Conservation (phyloP, 2,329 filamentous ascomycete genomes). For the Pestalotiopsis fici region DNA sequence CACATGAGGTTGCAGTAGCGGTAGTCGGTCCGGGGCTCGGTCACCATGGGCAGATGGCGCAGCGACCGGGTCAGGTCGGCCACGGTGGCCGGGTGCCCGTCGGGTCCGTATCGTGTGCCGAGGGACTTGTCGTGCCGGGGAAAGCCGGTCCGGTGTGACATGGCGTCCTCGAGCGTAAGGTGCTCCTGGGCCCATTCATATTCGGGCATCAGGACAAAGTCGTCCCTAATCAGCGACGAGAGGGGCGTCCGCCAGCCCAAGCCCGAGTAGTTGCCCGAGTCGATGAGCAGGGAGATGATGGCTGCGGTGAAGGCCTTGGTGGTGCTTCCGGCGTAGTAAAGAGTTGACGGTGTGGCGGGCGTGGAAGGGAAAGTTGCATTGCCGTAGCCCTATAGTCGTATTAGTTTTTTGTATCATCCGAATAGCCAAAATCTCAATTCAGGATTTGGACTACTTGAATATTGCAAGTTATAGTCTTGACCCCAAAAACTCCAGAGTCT, state of each 20-base stretch:
- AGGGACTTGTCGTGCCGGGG: conserved; percentile 41
- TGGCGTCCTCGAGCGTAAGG: conserved; percentile 53
- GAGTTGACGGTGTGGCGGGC: conserved; percentile 44
- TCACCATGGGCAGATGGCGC: conserved; percentile 42
- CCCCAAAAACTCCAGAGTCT: no score
- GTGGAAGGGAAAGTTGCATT: conserved; percentile 34
- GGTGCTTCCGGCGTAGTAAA: conserved; percentile 55
- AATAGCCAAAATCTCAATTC: not conserved
- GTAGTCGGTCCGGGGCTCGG: conserved; percentile 44
- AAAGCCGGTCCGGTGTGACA: conserved; percentile 53
- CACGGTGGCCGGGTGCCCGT: conserved; percentile 29
- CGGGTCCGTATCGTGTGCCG: conserved; percentile 28
- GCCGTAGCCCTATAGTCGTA: conserved; percentile 41
- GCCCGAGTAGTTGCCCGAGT: conserved; percentile 36
- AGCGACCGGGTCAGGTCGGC: conserved; percentile 39
- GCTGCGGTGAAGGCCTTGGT: conserved; percentile 57
- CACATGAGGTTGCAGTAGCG: conserved; percentile 57
- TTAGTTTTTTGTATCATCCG: not conserved
- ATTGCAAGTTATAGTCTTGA: not conserved
- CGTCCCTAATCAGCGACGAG: conserved; percentile 44
- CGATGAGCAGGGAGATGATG: conserved; percentile 47
- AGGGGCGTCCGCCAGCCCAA: conserved; percentile 49
- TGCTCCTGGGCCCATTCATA: conserved; percentile 41
- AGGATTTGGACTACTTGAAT: not conserved
- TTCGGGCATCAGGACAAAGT: conserved; percentile 44